Evolutionary conservation across 1,139 yeast species (phyloP).

Genomic region (Yamadazyma dendronema): DNA sequence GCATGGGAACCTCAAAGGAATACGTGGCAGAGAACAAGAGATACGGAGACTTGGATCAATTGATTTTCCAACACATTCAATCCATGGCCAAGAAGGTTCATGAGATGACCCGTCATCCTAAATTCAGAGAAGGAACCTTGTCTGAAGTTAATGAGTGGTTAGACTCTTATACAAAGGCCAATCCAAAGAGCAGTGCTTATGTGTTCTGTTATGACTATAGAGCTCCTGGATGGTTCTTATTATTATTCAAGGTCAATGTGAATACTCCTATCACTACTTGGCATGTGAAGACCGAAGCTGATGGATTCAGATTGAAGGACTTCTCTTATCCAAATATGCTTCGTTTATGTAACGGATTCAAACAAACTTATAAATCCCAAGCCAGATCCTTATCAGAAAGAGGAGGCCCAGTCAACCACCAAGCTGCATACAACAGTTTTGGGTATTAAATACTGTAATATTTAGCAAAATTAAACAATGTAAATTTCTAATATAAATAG

Average conservation of each 20-base stretch:
- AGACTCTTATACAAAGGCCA: conserved; percentile 85
- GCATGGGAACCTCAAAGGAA: conserved; percentile 53
- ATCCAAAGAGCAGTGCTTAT: conserved; percentile 86
- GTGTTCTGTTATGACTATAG: conserved; percentile 89
- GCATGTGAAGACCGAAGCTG: conserved; percentile 87
- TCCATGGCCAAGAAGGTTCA: conserved; percentile 82
- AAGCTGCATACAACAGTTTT: conserved; percentile 27
- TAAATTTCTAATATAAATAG: no score
- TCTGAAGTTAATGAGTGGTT: conserved; percentile 85
- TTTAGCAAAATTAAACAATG: background rate
- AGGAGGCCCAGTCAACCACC: conserved; percentile 13
- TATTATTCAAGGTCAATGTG: conserved; percentile 78
- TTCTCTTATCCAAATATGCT: conserved; percentile 85
- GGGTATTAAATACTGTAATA: conserved; percentile 21
- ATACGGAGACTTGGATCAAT: conserved; percentile 89
- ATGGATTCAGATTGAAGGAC: conserved; percentile 78
- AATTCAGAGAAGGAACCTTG: conserved; percentile 80
- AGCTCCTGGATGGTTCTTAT: conserved; percentile 87
- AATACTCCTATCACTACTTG: conserved; percentile 74
- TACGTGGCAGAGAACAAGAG: conserved; percentile 66
- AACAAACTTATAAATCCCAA: conserved; percentile 50
- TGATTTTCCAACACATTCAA: conserved; percentile 84
- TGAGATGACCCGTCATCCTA: conserved; percentile 82
- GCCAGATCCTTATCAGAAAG: conserved; percentile 23
- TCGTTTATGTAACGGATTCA: conserved; percentile 91